A percentile compares a stretch with the other conserved stretches of the same genome.
Evolutionary conservation across 352 stramenopile species (phyloP).

Genomic region (Pythium sp.): DNA sequence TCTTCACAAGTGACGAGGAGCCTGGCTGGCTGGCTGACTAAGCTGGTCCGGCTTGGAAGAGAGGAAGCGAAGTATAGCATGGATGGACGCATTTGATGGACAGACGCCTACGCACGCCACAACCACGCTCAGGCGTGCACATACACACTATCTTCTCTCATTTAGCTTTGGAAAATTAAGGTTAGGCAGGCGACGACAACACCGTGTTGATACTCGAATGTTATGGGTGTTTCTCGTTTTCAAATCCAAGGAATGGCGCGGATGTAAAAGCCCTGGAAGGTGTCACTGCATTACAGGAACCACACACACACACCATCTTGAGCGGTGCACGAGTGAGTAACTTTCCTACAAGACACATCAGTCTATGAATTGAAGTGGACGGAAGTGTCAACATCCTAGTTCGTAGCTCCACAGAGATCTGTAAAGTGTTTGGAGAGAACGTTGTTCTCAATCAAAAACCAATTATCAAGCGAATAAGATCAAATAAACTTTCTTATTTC

Average conservation of each 20-base stretch:
- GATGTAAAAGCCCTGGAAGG: not conserved
- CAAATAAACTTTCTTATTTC: too few species aligned
- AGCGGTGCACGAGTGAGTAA: not conserved
- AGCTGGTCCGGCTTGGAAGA: not conserved
- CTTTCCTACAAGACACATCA: not conserved
- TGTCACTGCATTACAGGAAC: not conserved
- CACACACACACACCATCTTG: too few species aligned
- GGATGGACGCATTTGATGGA: too few species aligned
- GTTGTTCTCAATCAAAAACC: too few species aligned
- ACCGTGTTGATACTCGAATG: not conserved
- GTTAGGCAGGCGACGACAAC: not conserved
- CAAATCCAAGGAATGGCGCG: not conserved
- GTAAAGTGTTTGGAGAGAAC: too few species aligned
- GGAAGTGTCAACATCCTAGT: too few species aligned
- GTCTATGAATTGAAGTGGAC: not conserved
- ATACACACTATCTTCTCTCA: too few species aligned
- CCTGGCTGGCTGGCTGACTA: not conserved
- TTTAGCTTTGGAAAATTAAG: too few species aligned
- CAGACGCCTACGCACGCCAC: too few species aligned
- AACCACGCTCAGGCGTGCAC: too few species aligned
- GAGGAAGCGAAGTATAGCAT: not conserved
- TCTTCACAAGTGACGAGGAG: not conserved
- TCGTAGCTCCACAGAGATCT: too few species aligned
- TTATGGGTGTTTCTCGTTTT: not conserved
- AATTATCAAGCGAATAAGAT: too few species aligned